A percentile compares a stretch with the other conserved stretches of the same genome.
Evolutionary conservation across 352 stramenopile species (phyloP).

Genomic region (Discostella stelligera): DNA sequence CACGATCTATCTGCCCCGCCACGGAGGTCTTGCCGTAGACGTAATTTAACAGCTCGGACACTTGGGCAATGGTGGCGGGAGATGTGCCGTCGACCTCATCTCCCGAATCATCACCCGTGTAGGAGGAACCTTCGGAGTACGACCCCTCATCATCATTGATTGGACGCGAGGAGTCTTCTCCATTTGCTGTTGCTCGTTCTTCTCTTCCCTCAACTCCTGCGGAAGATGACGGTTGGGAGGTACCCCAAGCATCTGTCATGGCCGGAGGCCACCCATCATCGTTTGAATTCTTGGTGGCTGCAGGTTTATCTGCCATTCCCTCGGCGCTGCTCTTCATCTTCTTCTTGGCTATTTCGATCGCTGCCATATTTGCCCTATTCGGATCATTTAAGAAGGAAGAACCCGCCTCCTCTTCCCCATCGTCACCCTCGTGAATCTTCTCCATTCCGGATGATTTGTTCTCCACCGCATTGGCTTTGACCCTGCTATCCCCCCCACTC

Average conservation of each 20-base stretch:
- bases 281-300: constrained; percentile 6
- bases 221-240: background rate
- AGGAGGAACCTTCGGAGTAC: constrained; percentile 47
- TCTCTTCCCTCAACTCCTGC: constrained; percentile 35
- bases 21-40: constrained; percentile 83
- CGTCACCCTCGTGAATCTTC: constrained; percentile 44
- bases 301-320: background rate
- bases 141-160: constrained; percentile 53
- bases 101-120: constrained; percentile 25
- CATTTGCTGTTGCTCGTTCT: constrained; percentile 38
- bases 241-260: constrained; percentile 50
- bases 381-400: constrained; percentile 45
- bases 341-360: constrained; percentile 51
- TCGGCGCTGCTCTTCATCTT: constrained; percentile 26
- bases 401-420: constrained; percentile 30
- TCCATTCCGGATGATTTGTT: constrained; percentile 39
- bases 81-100: constrained; percentile 76
- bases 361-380: constrained; percentile 38
- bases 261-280: constrained; percentile 52
- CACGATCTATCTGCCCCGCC: constrained; percentile 80
- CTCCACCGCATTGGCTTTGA: background rate
- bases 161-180: constrained; percentile 9
- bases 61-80: constrained; percentile 80
- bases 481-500: background rate
- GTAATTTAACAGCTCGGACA: constrained; percentile 82